Percentiles rank a stretch among this genome's conserved stretches.
These are phyloP conservation scores for Phallus indusiatus DNA, from an alignment of 768 basidiomycete species.

Conservation along the genomic window DNA sequence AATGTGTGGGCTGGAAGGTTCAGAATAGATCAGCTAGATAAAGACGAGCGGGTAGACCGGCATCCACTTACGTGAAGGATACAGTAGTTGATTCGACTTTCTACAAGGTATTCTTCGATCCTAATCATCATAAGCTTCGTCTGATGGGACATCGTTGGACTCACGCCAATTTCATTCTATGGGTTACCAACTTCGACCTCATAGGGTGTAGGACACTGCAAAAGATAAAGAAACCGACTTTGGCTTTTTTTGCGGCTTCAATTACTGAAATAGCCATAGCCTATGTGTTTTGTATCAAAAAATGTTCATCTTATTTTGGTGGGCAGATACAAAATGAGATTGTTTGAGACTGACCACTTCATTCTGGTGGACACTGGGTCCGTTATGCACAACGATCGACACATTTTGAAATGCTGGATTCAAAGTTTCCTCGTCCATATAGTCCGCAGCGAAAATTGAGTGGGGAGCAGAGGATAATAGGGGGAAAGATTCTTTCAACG, in stretches of 20 bases:
- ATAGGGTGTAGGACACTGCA: conserved; percentile 25
- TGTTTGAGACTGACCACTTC: conserved; percentile 14
- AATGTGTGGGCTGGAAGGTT: conserved; percentile 20
- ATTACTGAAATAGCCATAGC: conserved; percentile 24
- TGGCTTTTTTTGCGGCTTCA: conserved; percentile 22
- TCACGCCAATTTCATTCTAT: conserved; percentile 18
- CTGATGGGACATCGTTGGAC: neutral
- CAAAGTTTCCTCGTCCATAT: conserved; percentile 18
- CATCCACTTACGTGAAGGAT: conserved; percentile 20
- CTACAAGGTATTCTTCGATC: conserved; percentile 28
- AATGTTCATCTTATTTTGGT: neutral
- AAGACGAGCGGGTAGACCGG: neutral
- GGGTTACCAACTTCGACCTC: conserved; percentile 21
- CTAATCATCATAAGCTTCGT: conserved; percentile 8
- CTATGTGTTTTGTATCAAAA: neutral
- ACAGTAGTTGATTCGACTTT: conserved; percentile 28
- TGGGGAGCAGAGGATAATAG: conserved; percentile 11
- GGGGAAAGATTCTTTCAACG: conserved; percentile 11
- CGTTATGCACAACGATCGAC: conserved; percentile 21
- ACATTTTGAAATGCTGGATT: conserved; percentile 15
- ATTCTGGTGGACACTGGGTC: conserved; percentile 18
- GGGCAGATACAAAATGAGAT: neutral
- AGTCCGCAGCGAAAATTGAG: conserved; percentile 18
- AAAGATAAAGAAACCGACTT: conserved; percentile 26
- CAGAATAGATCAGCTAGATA: neutral